These are phyloP conservation scores for Penicillium sp. DNA, from an alignment of 2,329 filamentous ascomycete genomes.

Conservation along the genomic window DNA sequence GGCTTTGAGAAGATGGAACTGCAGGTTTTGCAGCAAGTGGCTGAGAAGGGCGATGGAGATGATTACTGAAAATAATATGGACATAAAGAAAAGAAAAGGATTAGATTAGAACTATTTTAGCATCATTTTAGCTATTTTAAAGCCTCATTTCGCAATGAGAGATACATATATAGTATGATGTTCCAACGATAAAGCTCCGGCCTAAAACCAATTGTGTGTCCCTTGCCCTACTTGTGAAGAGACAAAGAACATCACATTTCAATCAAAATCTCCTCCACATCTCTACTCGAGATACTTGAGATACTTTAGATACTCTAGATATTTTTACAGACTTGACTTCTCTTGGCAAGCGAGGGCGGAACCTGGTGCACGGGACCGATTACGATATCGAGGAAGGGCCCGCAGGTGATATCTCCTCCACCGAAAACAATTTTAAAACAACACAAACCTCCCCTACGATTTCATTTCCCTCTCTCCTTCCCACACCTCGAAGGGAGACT, in stretches of 20 bases:
- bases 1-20: constrained; percentile 71
- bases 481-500: constrained; percentile 26
- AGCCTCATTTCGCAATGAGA: not conserved
- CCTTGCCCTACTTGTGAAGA: constrained; percentile 19
- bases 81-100: not conserved
- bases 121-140: not conserved
- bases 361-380: constrained; percentile 20
- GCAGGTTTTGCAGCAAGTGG: constrained; percentile 47
- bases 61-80: not conserved
- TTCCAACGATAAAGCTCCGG: not conserved
- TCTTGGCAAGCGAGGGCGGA: constrained; percentile 17
- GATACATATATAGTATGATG: not conserved
- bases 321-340: not conserved
- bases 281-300: not conserved
- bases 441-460: constrained; percentile 21
- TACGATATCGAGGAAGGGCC: constrained; percentile 17
- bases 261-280: not conserved
- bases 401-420: constrained; percentile 15
- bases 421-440: constrained; percentile 23
- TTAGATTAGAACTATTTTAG: not conserved
- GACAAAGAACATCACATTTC: not conserved
- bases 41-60: constrained; percentile 1
- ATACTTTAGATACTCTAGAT: too few relatives aligned
- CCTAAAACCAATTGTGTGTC: not conserved
- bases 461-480: constrained; percentile 17